Evolutionary conservation across 805 yeast genomes (phyloP).

Genomic region (Metschnikowia vanudenii): DNA sequence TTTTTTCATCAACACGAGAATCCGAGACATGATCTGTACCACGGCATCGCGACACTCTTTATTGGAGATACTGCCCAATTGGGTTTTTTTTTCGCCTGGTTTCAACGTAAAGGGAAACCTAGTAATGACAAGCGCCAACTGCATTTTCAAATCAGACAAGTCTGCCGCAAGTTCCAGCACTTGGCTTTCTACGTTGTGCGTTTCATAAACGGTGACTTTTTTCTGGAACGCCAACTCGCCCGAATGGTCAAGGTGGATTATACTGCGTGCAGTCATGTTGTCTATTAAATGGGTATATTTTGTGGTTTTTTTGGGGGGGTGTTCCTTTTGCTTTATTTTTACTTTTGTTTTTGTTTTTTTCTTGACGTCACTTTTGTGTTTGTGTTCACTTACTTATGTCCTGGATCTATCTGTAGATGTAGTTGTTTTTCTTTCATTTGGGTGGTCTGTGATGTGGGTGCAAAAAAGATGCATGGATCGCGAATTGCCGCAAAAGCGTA

Average conservation of each 20-base stretch:
- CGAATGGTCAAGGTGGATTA: constrained; percentile 5
- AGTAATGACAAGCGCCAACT: constrained; percentile 8
- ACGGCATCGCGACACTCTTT: constrained; percentile 9
- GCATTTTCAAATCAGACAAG: constrained; percentile 8
- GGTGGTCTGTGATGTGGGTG: background rate
- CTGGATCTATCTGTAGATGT: background rate
- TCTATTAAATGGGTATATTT: too few relatives aligned
- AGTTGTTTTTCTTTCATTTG: background rate
- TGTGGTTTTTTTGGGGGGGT: too few relatives aligned
- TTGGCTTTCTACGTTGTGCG: constrained; percentile 1
- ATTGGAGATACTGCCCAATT: constrained; percentile 5
- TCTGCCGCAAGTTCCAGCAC: constrained; percentile 7
- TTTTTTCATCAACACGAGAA: constrained; percentile 9
- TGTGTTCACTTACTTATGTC: background rate
- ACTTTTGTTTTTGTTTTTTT: too few relatives aligned
- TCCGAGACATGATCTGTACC: constrained; percentile 8
- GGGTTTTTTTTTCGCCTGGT: constrained; percentile 3
- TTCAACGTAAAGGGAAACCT: constrained; percentile 6
- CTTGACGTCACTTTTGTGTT: background rate
- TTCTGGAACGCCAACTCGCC: constrained; percentile 13
- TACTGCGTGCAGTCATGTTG: background rate
- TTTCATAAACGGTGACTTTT: constrained; percentile 5
- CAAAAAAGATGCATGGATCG: constrained; percentile 1
- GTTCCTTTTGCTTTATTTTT: too few relatives aligned
- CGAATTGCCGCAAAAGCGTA: constrained; percentile 4